Percentiles rank a stretch among this genome's conserved stretches.
Evolutionary conservation across 2,329 filamentous ascomycete genomes (phyloP).

Genomic region (Nigrospora osmanthi): DNA sequence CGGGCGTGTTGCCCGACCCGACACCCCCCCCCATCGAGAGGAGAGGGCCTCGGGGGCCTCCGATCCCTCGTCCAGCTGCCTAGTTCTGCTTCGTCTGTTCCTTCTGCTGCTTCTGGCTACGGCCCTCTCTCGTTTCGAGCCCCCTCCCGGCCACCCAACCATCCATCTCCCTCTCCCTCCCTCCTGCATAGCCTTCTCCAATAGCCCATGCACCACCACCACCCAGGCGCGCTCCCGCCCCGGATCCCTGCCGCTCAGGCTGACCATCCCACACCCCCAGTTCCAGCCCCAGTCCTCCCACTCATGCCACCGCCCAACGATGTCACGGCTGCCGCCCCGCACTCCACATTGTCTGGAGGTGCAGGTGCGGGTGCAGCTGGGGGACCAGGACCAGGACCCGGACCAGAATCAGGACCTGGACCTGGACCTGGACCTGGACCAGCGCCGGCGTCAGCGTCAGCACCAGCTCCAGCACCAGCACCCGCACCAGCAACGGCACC

Average conservation of each 20-base stretch:
- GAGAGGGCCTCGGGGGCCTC: no score
- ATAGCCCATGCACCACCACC: neutral
- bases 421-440: no score
- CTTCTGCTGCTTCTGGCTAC: no score
- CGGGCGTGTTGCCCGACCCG: no score
- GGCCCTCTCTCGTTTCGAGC: no score
- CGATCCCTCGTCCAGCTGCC: no score
- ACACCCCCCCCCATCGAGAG: no score
- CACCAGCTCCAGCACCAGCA: no score
- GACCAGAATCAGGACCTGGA: neutral
- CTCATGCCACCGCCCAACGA: conserved; percentile 2
- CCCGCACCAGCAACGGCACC: no score
- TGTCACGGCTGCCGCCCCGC: conserved; percentile 6
- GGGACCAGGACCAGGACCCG: conserved; percentile 3
- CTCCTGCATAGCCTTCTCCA: neutral
- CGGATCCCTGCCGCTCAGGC: neutral
- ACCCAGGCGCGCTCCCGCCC: neutral
- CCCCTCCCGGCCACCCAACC: neutral
- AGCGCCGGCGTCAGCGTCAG: neutral
- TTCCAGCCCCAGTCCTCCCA: neutral
- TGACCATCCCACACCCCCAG: no score
- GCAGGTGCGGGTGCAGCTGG: neutral
- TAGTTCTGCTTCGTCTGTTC: no score
- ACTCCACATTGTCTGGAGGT: conserved; percentile 5
- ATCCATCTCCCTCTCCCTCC: neutral